Evolutionary conservation across 768 basidiomycete species (phyloP).

Genomic region (Serendipita sp.): DNA sequence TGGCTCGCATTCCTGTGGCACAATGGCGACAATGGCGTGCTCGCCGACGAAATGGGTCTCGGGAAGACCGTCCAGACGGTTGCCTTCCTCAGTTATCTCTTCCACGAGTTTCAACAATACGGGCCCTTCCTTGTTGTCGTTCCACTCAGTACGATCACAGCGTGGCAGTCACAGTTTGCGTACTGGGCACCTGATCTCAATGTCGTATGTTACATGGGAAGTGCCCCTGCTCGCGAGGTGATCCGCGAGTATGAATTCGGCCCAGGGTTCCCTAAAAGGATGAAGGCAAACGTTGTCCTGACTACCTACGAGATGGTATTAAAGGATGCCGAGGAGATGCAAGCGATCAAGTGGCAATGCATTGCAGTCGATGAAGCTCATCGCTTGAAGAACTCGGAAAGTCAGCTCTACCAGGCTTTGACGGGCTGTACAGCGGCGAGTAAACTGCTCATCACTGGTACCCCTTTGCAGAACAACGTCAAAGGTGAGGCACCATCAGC

Average conservation of each 20-base stretch:
- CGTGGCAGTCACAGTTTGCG: slow-evolving; percentile 92
- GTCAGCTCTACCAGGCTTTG: slow-evolving; percentile 90
- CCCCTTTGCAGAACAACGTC: slow-evolving; percentile 96
- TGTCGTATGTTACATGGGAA: slow-evolving; percentile 93
- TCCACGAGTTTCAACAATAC: slow-evolving; percentile 81
- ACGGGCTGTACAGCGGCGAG: slow-evolving; percentile 77
- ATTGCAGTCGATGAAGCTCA: slow-evolving; percentile 98
- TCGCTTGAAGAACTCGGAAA: slow-evolving; percentile 94
- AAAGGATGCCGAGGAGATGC: slow-evolving; percentile 76
- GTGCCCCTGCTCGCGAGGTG: slow-evolving; percentile 69
- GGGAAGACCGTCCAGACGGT: slow-evolving; percentile 99
- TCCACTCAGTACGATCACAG: slow-evolving; percentile 92
- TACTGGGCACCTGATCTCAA: slow-evolving; percentile 95
- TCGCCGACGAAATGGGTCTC: slow-evolving; percentile 99
- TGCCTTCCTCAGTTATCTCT: slow-evolving; percentile 85
- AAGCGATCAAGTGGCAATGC: slow-evolving; percentile 93
- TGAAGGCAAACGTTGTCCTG: slow-evolving; percentile 93
- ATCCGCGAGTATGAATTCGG: slow-evolving; percentile 92
- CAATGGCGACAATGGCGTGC: slow-evolving; percentile 86
- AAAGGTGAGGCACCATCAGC: slow-evolving; percentile 44
- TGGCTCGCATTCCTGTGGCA: slow-evolving; percentile 98
- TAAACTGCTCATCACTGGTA: slow-evolving; percentile 94
- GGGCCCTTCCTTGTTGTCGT: slow-evolving; percentile 97
- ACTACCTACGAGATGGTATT: slow-evolving; percentile 95
- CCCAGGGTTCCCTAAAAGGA: slow-evolving; percentile 30